phyloP scores from a whole-genome alignment of 202 grass and related monocot species.

The Setaria italica region DNA sequence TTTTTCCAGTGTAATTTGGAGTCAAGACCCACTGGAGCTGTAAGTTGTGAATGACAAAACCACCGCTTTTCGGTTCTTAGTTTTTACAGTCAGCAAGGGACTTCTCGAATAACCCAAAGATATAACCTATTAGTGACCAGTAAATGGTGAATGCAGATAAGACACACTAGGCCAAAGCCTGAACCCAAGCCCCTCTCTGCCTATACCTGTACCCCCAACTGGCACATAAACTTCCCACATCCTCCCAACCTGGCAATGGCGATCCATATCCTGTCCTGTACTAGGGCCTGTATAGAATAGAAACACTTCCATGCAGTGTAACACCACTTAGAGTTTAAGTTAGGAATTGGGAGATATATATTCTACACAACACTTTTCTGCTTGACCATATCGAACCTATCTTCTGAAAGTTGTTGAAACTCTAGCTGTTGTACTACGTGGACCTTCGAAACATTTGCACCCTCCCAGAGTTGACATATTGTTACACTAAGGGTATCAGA shows the following conservation, averaged over 20 bases:
- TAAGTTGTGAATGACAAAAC: conserved; percentile 1
- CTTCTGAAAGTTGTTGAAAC: neutral
- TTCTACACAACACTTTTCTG: neutral
- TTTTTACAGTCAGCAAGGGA: neutral
- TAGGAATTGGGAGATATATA: conserved; percentile 23
- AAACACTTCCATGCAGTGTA: neutral
- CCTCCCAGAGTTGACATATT: neutral
- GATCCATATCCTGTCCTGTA: neutral
- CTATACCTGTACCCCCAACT: neutral
- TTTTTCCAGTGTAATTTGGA: neutral
- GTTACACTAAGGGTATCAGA: too few species aligned
- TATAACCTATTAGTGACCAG: neutral
- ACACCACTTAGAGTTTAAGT: neutral
- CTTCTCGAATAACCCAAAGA: conserved; percentile 8
- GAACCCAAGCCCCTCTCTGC: neutral
- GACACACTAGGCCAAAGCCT: neutral
- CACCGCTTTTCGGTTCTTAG: neutral
- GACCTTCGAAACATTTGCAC: neutral
- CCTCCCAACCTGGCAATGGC: neutral
- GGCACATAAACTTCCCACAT: conserved; percentile 8
- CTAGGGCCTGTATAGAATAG: neutral
- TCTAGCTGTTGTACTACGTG: neutral
- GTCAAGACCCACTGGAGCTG: neutral
- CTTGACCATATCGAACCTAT: neutral
- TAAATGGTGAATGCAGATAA: neutral